Base-by-base conservation (phyloP, 1,139 yeast genomes). In the Sugiyamaella neomexicana region DNA sequence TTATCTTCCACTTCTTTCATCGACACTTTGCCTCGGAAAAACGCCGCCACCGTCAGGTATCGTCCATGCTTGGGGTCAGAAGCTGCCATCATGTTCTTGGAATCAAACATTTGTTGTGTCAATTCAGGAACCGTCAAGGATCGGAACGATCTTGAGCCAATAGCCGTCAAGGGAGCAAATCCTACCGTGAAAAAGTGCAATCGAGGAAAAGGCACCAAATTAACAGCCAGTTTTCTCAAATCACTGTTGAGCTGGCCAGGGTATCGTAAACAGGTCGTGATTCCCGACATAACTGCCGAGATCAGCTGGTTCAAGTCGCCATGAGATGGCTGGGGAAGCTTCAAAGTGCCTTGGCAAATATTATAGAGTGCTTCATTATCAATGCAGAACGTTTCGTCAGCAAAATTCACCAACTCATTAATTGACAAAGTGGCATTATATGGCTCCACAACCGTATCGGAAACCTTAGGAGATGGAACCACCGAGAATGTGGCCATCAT, bases 401-500 rank as follows among this genome's bases (percentile, higher is more conserved):
- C 82, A 71, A 83, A 83, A 74, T 89, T 97, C 56, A 89, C 90
- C 70, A 89, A 80, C 75, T 89, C 96, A 71, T 89, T 95, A 65
- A 89, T 82, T n/a, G 97, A 89, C 64, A 89, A 79, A 37, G 96
- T 88, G 17, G 97, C 96, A 68, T 89, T 89, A 75, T 89, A 89
- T 52, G 97, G 97, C 75, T 89, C 97, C 59, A 89, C 91, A 63
- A 89, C 96, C 41, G 97, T 89, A 70, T 89, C 97, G 43, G 95
- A 85, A 53, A 87, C 89, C 72, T 86, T 86, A 66, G 96, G 95
- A 47, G 95, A 86, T 53, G 97, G 97, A 62, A 89, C 86, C 57
- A 89, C 96, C 2, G 96, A 89, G 70, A 89, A 89, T 29, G 96
- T 89, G 40, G 96, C 95, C 89, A 89, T 85, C 96, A 89, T 89